Evolutionary conservation across 768 basidiomycete species (phyloP).

Genomic region (Lyophyllum semitale): DNA sequence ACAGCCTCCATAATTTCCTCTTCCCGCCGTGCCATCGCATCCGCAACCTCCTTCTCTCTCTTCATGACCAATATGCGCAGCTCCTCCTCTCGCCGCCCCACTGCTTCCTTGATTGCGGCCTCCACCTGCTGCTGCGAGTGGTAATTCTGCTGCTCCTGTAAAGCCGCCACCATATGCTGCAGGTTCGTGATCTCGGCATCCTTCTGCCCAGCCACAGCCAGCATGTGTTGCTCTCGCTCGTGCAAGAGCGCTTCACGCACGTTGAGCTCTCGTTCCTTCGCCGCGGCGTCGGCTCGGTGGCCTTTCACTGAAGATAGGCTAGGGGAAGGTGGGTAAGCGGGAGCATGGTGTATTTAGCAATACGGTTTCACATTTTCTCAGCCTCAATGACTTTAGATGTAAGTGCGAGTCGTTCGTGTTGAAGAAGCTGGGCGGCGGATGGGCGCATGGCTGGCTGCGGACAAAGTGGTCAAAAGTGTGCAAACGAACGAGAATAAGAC

Average conservation of each 20-base stretch:
- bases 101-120: constrained; percentile 53
- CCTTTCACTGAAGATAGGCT: constrained; percentile 68
- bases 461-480: constrained; percentile 2
- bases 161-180: constrained; percentile 45
- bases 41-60: constrained; percentile 71
- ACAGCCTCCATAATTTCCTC: constrained; percentile 75
- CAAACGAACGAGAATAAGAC: constrained; percentile 3
- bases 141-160: constrained; percentile 32
- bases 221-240: constrained; percentile 58
- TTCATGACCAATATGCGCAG: constrained; percentile 62
- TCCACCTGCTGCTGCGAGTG: constrained; percentile 42
- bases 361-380: constrained; percentile 67
- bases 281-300: constrained; percentile 55
- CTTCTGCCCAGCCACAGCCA: constrained; percentile 50
- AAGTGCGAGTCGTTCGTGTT: constrained; percentile 75
- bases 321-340: neutral
- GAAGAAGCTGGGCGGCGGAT: constrained; percentile 77
- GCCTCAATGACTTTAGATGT: constrained; percentile 74
- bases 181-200: constrained; percentile 59
- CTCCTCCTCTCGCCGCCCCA: constrained; percentile 68
- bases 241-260: constrained; percentile 55
- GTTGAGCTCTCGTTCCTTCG: constrained; percentile 66
- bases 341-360: neutral
- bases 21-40: constrained; percentile 64
- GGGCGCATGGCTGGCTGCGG: constrained; percentile 83